Evolutionary conservation across 768 basidiomycete genomes (phyloP), one percentile per base, ranked within the genome.

Genomic region (Phylloporus scabripes): DNA sequence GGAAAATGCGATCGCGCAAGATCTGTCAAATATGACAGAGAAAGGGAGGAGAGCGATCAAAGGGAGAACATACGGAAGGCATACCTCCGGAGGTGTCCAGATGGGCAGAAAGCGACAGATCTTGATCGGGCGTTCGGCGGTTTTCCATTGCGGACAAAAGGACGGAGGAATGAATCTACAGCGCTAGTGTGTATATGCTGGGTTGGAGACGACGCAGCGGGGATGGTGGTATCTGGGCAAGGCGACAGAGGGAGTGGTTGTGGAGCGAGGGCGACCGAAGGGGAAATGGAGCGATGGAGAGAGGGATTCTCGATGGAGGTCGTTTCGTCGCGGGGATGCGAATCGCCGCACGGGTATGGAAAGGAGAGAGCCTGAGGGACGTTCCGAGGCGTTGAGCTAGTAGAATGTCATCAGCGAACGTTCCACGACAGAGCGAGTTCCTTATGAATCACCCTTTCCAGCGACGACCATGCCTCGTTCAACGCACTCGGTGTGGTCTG

Each of bases 51-150:
- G 56, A 18, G 11, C 38, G 52, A 54, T 59, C 31, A 33, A 40
- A 40, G 48, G 23, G 23, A 21, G 42, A 15, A 42, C 40, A 38
- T 37, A 59, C 51, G 56, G 56, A 33, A 46, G 41, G 42, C 65
- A 46, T 61, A 67, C 64, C 63, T 59, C 63, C 64, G 61, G 56
- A 47, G 40, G 24, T 36, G 40, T 50, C 46, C 29, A 41, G n/a
- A 49, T 37, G 34, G 44, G 62, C 40, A 33, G 54, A 47, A 18
- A 50, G 28, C 0, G 40, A 5, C 2, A 50, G 32, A 52, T 58
- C 50, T 45, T 63, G 37, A 51, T 55, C 44, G 23, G 50, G 42
- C 0, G 46, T 50, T 55, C 61, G 66, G 57, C 44, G 48, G 49
- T 55, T 48, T 24, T 55, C 41, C 64, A 66, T 66, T 49, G 59